Base-by-base conservation (phyloP, 129 eudicot genomes). In the Saposhnikovia divaricata region DNA sequence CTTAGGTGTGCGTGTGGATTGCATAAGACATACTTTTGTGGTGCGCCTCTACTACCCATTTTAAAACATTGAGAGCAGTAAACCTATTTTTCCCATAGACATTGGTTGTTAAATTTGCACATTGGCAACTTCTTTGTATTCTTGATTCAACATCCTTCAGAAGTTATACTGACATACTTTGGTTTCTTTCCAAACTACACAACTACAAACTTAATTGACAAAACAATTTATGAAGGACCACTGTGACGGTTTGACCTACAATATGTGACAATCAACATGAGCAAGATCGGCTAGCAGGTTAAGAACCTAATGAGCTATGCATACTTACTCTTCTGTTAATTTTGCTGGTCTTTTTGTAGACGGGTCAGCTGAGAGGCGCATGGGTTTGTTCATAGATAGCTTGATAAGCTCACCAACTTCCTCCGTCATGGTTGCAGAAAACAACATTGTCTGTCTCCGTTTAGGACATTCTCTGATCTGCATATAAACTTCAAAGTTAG, bases 361-460 rank as follows among this genome's bases (percentile, higher is more conserved):
- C 15, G 97, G 97, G 82, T 94, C 98, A 69, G 96, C 97, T 39
- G 93, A 86, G 13, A 94, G 89, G 63, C 97, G 96, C 82, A 94
- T 72, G 51, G 98, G 98, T 75, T 92, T 88, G 79, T 87, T 87
- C 76, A 94, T 79, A 46, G 93, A 86, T 11, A 91, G 90, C 79
- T 92, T 92, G 50, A 87, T 87, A 82, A 94, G 96, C 80, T 92
- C 96, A 51, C 87, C 87, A 82, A 94, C 92, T 86, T 92, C 86
- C 82, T 90, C 94, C 1, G 98, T 92, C 98, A 94, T 94, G n/a
- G 97, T 94, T 57, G 98, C 97, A 25, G 98, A 94, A 83, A 94
- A 94, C 68, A 94, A 80, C 97, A 94, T 92, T 27, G 97, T 94
- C 79, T 94, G 98, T 77, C 98, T 89, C 55, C 93, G 80, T 82